Evolutionary conservation across 148 eudicot genomes (phyloP).

Genomic region (Cornus kousa): DNA sequence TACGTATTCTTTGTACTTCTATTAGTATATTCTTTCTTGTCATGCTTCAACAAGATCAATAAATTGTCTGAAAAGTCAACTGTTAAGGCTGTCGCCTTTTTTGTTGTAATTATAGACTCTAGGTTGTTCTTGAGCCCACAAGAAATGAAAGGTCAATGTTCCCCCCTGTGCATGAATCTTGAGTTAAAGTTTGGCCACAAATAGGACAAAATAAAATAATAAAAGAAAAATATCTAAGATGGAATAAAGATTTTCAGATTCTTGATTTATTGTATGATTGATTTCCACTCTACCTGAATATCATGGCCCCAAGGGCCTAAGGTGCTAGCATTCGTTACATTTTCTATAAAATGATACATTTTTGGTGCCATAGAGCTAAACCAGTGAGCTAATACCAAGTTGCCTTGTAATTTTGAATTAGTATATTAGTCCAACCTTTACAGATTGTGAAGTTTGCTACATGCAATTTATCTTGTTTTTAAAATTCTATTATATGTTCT

Average conservation of each 20-base stretch:
- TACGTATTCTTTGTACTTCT: not conserved
- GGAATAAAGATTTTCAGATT: no score
- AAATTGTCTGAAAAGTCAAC: not conserved
- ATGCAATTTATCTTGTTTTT: no score
- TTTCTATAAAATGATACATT: no score
- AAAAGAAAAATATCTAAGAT: not conserved
- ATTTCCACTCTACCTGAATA: not conserved
- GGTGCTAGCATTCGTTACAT: no score
- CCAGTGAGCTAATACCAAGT: no score
- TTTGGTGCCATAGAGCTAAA: no score
- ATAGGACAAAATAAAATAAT: not conserved
- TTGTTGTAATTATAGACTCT: not conserved
- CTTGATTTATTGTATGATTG: not conserved
- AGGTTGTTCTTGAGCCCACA: not conserved
- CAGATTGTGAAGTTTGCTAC: no score
- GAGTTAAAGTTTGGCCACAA: not conserved
- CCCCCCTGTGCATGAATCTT: not conserved
- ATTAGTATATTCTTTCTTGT: not conserved
- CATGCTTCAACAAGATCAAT: not conserved
- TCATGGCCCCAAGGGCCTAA: no score
- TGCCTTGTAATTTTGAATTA: no score
- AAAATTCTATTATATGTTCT: no score
- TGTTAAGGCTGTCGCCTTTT: not conserved
- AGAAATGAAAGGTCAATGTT: not conserved
- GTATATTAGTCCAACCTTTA: no score